Evolutionary conservation across 2,329 filamentous ascomycete species (phyloP).

Genomic region (Nothophoma quercina): DNA sequence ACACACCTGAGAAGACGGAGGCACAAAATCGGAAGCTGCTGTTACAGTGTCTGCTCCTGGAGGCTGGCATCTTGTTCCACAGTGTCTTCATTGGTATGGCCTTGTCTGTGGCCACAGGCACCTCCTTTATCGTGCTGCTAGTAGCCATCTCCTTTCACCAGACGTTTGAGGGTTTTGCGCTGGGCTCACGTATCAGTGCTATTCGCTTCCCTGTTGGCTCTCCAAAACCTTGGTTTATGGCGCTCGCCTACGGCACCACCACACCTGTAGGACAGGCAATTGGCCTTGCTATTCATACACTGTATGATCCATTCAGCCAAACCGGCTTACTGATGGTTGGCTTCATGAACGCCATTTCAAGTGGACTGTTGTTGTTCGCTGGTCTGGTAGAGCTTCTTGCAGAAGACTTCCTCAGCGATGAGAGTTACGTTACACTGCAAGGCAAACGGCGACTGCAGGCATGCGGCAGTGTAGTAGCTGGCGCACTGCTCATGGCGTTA

Average conservation of each 20-base stretch:
- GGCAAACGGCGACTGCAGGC: conserved; percentile 68
- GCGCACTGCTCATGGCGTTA: conserved; percentile 69
- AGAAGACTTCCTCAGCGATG: conserved; percentile 66
- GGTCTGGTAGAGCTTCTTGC: conserved; percentile 59
- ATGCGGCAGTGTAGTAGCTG: conserved; percentile 67
- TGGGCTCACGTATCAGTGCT: conserved; percentile 74
- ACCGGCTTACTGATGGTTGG: conserved; percentile 59
- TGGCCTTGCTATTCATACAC: conserved; percentile 57
- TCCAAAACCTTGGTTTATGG: conserved; percentile 76
- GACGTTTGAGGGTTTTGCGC: conserved; percentile 72
- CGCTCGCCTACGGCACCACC: conserved; percentile 67
- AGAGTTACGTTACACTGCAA: conserved; percentile 66
- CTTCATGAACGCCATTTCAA: conserved; percentile 59
- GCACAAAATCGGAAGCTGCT: conserved; percentile 67
- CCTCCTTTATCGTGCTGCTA: conserved; percentile 70
- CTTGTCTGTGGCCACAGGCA: conserved; percentile 71
- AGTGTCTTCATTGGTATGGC: conserved; percentile 80
- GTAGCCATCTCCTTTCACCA: conserved; percentile 77
- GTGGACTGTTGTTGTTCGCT: conserved; percentile 58
- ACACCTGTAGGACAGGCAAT: conserved; percentile 61
- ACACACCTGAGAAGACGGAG: conserved; percentile 42
- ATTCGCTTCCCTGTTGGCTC: conserved; percentile 75
- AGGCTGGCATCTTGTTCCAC: conserved; percentile 81
- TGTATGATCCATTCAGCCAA: conserved; percentile 59
- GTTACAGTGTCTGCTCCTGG: conserved; percentile 76